Evolutionary conservation across 1,284 basidiomycete species (phyloP).

Genomic region (Inonotus hispidus): DNA sequence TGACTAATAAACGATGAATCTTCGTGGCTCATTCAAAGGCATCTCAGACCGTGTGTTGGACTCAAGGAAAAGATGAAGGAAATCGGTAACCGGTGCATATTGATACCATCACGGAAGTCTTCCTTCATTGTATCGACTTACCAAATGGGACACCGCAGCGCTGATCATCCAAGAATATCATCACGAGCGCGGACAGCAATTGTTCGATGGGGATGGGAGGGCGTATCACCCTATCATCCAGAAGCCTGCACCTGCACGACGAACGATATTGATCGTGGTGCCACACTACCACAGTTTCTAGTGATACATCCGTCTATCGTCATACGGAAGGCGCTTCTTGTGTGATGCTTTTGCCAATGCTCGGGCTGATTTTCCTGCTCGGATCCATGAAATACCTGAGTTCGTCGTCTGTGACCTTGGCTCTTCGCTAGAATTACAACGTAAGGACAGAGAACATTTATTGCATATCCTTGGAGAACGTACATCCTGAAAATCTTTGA

Average conservation of each 20-base stretch:
- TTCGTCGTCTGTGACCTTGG: constrained; percentile 76
- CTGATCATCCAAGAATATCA: background rate
- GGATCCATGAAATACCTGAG: constrained; percentile 82
- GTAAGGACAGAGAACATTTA: background rate
- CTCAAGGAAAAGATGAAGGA: background rate
- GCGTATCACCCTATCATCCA: background rate
- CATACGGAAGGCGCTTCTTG: background rate
- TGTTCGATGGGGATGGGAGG: background rate
- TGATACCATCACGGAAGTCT: background rate
- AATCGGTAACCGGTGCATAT: background rate
- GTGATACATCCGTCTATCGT: background rate
- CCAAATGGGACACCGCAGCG: background rate
- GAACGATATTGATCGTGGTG: background rate
- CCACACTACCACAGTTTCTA: background rate
- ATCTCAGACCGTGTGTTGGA: background rate
- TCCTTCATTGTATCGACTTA: background rate
- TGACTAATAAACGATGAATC: background rate
- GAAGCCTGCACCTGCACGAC: background rate
- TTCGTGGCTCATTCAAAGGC: background rate
- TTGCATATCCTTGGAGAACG: constrained; percentile 21
- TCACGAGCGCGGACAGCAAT: background rate
- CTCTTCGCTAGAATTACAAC: constrained; percentile 55
- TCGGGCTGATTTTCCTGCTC: constrained; percentile 65
- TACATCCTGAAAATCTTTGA: constrained; percentile 88
- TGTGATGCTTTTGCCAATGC: constrained; percentile 5